These are phyloP conservation scores for Suillus tomentosus DNA, from an alignment of 768 basidiomycete genomes.

Conservation along the genomic window DNA sequence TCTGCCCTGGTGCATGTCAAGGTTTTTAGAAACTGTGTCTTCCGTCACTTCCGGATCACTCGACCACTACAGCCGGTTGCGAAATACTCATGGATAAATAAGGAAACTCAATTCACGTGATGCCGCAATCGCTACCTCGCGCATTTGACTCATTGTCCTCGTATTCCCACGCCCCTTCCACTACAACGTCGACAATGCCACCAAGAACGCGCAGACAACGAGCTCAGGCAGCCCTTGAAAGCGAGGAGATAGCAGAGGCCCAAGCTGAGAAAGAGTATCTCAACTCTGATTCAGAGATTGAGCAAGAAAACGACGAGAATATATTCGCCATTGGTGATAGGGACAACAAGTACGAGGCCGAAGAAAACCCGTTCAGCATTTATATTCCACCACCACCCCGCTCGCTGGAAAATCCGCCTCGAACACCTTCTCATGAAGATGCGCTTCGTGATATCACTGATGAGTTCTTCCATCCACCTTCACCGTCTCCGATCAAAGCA, in stretches of 20 bases:
- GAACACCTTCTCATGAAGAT: slow-evolving; percentile 28
- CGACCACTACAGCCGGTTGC: neutral
- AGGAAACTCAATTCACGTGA: slow-evolving; percentile 8
- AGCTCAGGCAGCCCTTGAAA: slow-evolving; percentile 21
- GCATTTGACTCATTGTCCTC: neutral
- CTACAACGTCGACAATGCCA: slow-evolving; percentile 9
- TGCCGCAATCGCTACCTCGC: neutral
- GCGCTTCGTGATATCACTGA: slow-evolving; percentile 36
- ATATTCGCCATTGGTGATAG: slow-evolving; percentile 1
- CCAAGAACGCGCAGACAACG: slow-evolving; percentile 23
- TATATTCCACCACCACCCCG: slow-evolving; percentile 15
- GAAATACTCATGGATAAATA: neutral
- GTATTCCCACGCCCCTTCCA: slow-evolving; percentile 25
- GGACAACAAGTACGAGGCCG: slow-evolving; percentile 6
- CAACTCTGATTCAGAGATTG: neutral
- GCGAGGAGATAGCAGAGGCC: slow-evolving; percentile 14
- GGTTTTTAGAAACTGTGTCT: neutral
- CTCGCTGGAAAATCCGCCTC: slow-evolving; percentile 18
- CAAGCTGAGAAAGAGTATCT: neutral
- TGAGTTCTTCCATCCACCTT: slow-evolving; percentile 37
- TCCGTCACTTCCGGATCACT: slow-evolving; percentile 7
- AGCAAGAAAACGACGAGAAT: slow-evolving; percentile 15
- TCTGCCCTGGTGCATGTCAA: slow-evolving; percentile 6
- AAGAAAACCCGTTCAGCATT: slow-evolving; percentile 17
- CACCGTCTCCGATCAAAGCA: slow-evolving; percentile 31